A percentile compares a stretch with the other conserved stretches of the same genome.
Evolutionary conservation across 768 basidiomycete genomes (phyloP).

Genomic region (Lactarius sanguifluus): DNA sequence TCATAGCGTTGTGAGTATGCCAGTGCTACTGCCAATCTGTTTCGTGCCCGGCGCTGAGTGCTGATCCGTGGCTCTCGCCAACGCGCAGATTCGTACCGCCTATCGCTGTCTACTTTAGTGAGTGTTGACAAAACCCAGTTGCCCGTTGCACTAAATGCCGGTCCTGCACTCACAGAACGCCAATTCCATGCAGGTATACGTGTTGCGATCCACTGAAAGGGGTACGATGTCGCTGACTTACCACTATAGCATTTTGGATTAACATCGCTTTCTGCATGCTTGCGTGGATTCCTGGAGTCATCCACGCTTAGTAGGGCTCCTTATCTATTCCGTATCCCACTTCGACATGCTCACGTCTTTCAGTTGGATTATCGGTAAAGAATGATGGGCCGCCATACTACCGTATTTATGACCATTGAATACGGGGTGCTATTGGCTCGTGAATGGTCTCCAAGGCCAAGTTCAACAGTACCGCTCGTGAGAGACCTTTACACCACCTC

Average conservation of each 20-base stretch:
- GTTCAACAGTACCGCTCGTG: neutral
- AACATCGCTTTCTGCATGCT: slow-evolving; percentile 45
- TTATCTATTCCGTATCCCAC: neutral
- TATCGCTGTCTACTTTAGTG: slow-evolving; percentile 37
- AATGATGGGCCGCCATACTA: slow-evolving; percentile 31
- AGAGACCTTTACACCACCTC: neutral
- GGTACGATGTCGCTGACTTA: neutral
- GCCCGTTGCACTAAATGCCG: neutral
- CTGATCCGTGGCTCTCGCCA: no score
- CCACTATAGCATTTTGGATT: slow-evolving; percentile 38
- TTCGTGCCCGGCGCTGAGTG: neutral
- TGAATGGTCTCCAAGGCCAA: neutral
- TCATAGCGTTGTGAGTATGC: slow-evolving; percentile 36
- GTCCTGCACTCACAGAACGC: slow-evolving; percentile 30
- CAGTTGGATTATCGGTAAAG: slow-evolving; percentile 37
- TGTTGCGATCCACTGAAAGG: neutral
- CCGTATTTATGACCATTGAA: neutral
- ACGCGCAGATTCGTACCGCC: slow-evolving; percentile 37
- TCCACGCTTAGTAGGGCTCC: slow-evolving; percentile 42
- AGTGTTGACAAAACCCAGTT: slow-evolving; percentile 19
- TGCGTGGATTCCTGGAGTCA: slow-evolving; percentile 46
- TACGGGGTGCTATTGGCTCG: neutral
- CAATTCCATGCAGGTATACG: slow-evolving; percentile 32
- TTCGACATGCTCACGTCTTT: neutral
- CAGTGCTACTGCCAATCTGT: neutral